Evolutionary conservation across 192 early-diverging fungal species (phyloP).

Genomic region (Entomortierella parvispora): DNA sequence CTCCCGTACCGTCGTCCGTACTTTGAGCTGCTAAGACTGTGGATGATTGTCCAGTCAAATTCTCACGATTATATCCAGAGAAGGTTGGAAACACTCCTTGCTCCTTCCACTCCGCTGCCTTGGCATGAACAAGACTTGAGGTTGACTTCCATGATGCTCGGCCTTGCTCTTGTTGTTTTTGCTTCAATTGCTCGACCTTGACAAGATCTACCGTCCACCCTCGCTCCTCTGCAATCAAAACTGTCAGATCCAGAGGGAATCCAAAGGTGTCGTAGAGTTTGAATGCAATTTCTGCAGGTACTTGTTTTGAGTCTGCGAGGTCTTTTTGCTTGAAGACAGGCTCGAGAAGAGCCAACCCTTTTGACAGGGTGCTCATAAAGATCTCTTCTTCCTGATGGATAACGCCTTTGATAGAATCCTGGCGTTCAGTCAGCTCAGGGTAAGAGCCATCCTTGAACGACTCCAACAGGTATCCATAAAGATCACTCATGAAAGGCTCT

Average conservation of each 20-base stretch:
- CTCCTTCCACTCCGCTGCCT: slow-evolving; percentile 35
- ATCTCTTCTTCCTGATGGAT: slow-evolving; percentile 59
- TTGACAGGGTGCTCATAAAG: slow-evolving; percentile 59
- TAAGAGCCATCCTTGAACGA: slow-evolving; percentile 51
- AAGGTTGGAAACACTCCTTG: slow-evolving; percentile 55
- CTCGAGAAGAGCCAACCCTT: slow-evolving; percentile 59
- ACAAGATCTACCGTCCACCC: slow-evolving; percentile 65
- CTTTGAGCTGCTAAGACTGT: slow-evolving; percentile 37
- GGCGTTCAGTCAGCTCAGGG: slow-evolving; percentile 54
- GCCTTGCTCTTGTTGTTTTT: slow-evolving; percentile 56
- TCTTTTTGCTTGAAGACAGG: slow-evolving; percentile 54
- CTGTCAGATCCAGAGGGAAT: slow-evolving; percentile 66
- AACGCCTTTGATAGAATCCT: slow-evolving; percentile 53
- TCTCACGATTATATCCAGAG: slow-evolving; percentile 60
- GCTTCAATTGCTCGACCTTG: slow-evolving; percentile 56
- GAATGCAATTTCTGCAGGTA: slow-evolving; percentile 61
- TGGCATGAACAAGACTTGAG: slow-evolving; percentile 23
- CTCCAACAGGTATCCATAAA: slow-evolving; percentile 58
- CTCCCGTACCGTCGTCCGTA: slow-evolving; percentile 46
- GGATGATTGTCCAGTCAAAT: slow-evolving; percentile 51
- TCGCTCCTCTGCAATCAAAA: slow-evolving; percentile 62
- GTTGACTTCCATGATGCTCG: slow-evolving; percentile 60
- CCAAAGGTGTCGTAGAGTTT: slow-evolving; percentile 68
- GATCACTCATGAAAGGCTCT: slow-evolving; percentile 61
- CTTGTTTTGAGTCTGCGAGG: slow-evolving; percentile 32